Evolutionary conservation across 2,329 filamentous ascomycete genomes (phyloP).

Genomic region (Aspergillus latus): DNA sequence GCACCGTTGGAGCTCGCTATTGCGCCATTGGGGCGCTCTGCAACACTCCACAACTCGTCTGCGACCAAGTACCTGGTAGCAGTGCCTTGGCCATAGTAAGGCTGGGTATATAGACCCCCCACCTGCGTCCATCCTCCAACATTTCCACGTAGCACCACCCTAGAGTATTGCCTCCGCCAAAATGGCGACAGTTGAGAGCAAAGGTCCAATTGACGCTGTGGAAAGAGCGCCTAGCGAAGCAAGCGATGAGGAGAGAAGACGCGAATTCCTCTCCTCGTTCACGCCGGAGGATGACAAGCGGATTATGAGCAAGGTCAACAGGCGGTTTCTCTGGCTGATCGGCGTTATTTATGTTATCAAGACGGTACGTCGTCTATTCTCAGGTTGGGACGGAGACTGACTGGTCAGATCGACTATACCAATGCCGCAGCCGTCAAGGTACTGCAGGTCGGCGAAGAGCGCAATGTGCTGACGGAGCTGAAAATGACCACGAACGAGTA

Average conservation of each 20-base stretch:
- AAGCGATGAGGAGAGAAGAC: conserved; percentile 9
- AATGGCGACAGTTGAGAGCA: neutral
- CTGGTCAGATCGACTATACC: conserved; percentile 13
- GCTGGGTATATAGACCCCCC: neutral
- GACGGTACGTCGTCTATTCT: neutral
- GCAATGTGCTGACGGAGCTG: conserved; percentile 13
- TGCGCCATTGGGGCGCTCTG: neutral
- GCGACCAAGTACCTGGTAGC: too few species aligned
- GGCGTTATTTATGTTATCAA: conserved; percentile 18
- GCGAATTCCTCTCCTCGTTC: conserved; percentile 13
- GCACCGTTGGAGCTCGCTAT: conserved; percentile 7
- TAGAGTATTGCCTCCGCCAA: neutral
- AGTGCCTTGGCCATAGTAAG: neutral
- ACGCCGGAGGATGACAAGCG: conserved; percentile 15
- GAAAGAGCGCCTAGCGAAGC: neutral
- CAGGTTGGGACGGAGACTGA: neutral
- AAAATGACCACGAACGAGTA: conserved; percentile 15
- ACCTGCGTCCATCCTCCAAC: too few species aligned
- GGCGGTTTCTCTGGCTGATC: conserved; percentile 13
- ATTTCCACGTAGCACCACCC: too few species aligned
- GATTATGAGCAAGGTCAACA: conserved; percentile 14
- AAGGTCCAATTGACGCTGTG: neutral
- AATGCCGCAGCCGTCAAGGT: conserved; percentile 17
- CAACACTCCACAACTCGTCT: neutral
- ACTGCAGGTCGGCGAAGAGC: conserved; percentile 12